Conservation (phyloP, 1,139 yeast genomes). For the Candida sp. region DNA sequence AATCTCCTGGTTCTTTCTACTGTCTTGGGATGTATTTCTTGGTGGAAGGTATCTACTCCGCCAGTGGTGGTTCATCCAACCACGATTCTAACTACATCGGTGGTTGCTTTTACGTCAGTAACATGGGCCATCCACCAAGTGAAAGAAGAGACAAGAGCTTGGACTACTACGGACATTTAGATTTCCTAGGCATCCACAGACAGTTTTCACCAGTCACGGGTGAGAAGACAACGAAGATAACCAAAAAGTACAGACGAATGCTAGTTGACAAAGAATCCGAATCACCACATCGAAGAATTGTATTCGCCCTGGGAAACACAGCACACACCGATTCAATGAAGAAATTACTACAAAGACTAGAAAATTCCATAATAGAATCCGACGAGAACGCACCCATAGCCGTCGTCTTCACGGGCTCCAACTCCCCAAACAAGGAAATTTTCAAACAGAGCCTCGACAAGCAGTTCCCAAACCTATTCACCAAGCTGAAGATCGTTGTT, state of each 20-base stretch:
- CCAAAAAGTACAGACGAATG: conserved; percentile 58
- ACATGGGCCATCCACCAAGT: conserved; percentile 88
- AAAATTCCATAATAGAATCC: conserved; percentile 38
- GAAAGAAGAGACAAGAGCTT: conserved; percentile 71
- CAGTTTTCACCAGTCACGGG: conserved; percentile 35
- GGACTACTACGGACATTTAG: conserved; percentile 79
- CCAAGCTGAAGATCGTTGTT: conserved; percentile 51
- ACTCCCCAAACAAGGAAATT: conserved; percentile 46
- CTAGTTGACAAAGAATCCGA: conserved; percentile 61
- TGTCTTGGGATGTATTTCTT: conserved; percentile 81
- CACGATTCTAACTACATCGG: conserved; percentile 36
- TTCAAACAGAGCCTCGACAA: conserved; percentile 80
- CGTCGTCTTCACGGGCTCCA: conserved; percentile 56
- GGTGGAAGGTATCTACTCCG: conserved; percentile 85
- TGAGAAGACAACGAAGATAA: conserved; percentile 51
- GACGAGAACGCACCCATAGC: conserved; percentile 53
- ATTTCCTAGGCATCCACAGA: conserved; percentile 71
- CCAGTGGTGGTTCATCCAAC: conserved; percentile 50
- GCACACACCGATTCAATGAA: conserved; percentile 63
- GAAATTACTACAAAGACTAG: conserved; percentile 57
- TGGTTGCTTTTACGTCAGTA: conserved; percentile 70
- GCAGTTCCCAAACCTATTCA: conserved; percentile 43
- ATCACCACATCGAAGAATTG: conserved; percentile 56
- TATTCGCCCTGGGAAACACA: conserved; percentile 68
- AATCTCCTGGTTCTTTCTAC: conserved; percentile 71